These are phyloP conservation scores for Hymenoscyphus repandus DNA, from an alignment of 2,329 filamentous ascomycete species.

Conservation along the genomic window DNA sequence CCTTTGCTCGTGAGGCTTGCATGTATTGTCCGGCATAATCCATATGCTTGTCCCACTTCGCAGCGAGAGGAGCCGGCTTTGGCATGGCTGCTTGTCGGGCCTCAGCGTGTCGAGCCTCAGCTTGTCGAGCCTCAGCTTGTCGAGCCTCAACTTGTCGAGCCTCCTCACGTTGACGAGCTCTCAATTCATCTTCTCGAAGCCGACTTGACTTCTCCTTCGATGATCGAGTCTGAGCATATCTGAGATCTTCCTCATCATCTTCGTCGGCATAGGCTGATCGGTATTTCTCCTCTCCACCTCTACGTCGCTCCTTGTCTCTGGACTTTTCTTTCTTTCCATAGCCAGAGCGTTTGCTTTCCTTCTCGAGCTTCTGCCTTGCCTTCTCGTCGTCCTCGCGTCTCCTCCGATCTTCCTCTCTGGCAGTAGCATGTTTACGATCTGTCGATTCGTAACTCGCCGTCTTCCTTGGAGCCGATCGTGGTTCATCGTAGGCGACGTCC, in stretches of 20 bases:
- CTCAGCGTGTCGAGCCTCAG: slow-evolving; percentile 3
- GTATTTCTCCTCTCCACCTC: slow-evolving; percentile 30
- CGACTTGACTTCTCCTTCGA: slow-evolving; percentile 21
- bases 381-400: slow-evolving; percentile 30
- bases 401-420: slow-evolving; percentile 31
- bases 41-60: slow-evolving; percentile 25
- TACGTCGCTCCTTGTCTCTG: slow-evolving; percentile 36
- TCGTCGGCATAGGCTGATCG: slow-evolving; percentile 25
- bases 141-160: slow-evolving; percentile 11
- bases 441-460: slow-evolving; percentile 40
- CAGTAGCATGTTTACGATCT: slow-evolving; percentile 28
- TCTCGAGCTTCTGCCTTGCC: slow-evolving; percentile 27
- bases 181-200: slow-evolving; percentile 22
- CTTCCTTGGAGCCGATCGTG: slow-evolving; percentile 36
- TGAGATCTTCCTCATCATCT: slow-evolving; percentile 16
- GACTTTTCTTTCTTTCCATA: slow-evolving; percentile 30
- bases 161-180: slow-evolving; percentile 15
- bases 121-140: slow-evolving; percentile 9
- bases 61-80: slow-evolving; percentile 17
- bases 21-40: slow-evolving; percentile 28
- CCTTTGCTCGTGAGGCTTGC: slow-evolving; percentile 26
- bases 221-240: slow-evolving; percentile 13
- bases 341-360: slow-evolving; percentile 27
- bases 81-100: slow-evolving; percentile 1
- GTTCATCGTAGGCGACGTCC: slow-evolving; percentile 33